Percentiles rank a stretch among this genome's conserved stretches.
Evolutionary conservation across 306 rosid species (phyloP).

Genomic region (Adenanthera pavonina): DNA sequence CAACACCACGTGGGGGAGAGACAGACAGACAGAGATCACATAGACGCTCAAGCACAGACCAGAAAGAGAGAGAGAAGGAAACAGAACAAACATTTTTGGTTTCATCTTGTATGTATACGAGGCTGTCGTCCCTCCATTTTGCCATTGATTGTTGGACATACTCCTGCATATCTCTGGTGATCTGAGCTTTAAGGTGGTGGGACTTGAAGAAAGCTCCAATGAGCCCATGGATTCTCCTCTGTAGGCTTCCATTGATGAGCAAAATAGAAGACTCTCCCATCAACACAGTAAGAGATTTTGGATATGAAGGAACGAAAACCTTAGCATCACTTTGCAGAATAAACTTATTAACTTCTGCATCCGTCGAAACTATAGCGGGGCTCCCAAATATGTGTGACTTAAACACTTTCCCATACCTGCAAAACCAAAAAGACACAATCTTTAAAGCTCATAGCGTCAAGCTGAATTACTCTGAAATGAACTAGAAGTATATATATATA

Average conservation of each 20-base stretch:
- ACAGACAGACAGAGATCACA: slow-evolving; percentile 25
- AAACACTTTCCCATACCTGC: slow-evolving; percentile 93
- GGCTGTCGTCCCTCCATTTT: slow-evolving; percentile 57
- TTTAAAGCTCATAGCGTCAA: neutral
- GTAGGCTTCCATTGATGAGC: slow-evolving; percentile 90
- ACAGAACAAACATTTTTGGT: slow-evolving; percentile 59
- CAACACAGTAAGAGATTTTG: slow-evolving; percentile 81
- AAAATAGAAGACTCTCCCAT: slow-evolving; percentile 97
- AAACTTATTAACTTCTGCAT: slow-evolving; percentile 84
- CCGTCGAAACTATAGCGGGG: slow-evolving; percentile 84
- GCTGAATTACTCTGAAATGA: neutral
- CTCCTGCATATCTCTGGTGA: slow-evolving; percentile 64
- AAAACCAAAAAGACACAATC: slow-evolving; percentile 19
- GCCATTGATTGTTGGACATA: slow-evolving; percentile 67
- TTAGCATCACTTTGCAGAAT: slow-evolving; percentile 93
- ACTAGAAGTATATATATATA: neutral
- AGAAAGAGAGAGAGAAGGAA: slow-evolving; percentile 37
- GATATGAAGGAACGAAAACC: slow-evolving; percentile 89
- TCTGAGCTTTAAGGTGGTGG: slow-evolving; percentile 66
- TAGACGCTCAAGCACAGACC: neutral
- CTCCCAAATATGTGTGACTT: slow-evolving; percentile 97
- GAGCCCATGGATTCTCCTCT: slow-evolving; percentile 95
- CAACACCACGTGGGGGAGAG: slow-evolving; percentile 37
- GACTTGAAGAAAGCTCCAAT: slow-evolving; percentile 78
- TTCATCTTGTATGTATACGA: slow-evolving; percentile 64